Conservation (phyloP, 73 alveolate species). For the Stentor coeruleus region DNA sequence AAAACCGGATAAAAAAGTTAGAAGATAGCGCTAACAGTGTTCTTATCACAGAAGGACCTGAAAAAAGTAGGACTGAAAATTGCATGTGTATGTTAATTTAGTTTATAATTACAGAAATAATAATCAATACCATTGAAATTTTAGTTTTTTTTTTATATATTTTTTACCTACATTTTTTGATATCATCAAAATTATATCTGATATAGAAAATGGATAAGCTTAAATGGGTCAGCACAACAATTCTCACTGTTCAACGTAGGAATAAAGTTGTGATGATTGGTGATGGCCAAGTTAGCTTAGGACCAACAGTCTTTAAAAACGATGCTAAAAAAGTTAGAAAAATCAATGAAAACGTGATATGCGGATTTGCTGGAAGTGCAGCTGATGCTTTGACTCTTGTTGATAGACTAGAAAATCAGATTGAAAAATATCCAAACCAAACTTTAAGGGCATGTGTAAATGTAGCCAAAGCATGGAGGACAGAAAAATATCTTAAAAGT, state of each 20-base stretch:
- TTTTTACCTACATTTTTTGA: too few relatives aligned
- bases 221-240: slow-evolving; percentile 48
- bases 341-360: slow-evolving; percentile 38
- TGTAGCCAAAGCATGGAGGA: slow-evolving; percentile 67
- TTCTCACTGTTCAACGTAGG: slow-evolving; percentile 53
- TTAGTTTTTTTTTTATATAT: too few relatives aligned
- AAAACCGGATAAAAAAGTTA: too few relatives aligned
- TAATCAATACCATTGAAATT: too few relatives aligned
- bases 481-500: slow-evolving; percentile 41
- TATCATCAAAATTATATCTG: too few relatives aligned
- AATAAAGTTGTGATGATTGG: slow-evolving; percentile 54
- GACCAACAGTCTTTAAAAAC: slow-evolving; percentile 54
- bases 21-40: too few relatives aligned
- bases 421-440: slow-evolving; percentile 60
- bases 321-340: slow-evolving; percentile 57
- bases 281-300: slow-evolving; percentile 61
- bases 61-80: too few relatives aligned
- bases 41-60: too few relatives aligned
- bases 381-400: slow-evolving; percentile 62
- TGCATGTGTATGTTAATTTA: too few relatives aligned
- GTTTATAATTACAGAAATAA: too few relatives aligned
- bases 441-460: slow-evolving; percentile 68
- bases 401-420: slow-evolving; percentile 57
- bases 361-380: slow-evolving; percentile 76
- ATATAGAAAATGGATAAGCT: not conserved